phyloP scores from a whole-genome alignment of 2,329 filamentous ascomycete genomes.

The Fonsecaea pedrosoi region DNA sequence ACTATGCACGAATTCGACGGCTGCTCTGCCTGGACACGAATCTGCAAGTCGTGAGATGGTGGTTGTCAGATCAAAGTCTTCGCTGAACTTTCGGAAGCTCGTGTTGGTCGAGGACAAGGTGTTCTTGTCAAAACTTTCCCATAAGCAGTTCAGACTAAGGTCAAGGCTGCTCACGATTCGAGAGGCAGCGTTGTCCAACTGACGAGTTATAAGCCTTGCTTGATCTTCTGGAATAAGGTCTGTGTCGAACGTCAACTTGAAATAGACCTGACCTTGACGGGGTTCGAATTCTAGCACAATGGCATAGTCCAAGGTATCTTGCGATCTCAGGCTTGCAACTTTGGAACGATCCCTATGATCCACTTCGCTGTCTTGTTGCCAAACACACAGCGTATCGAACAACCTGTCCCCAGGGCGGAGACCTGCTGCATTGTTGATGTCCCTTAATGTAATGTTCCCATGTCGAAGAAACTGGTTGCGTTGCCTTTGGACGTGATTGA shows the following conservation, averaged over 20 bases:
- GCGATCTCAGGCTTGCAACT: constrained; percentile 64
- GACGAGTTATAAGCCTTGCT: constrained; percentile 62
- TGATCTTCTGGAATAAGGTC: constrained; percentile 63
- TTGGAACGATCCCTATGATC: constrained; percentile 45
- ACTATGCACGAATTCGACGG: constrained; percentile 68
- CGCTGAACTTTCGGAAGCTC: constrained; percentile 44
- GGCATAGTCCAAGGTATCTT: constrained; percentile 77
- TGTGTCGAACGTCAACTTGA: constrained; percentile 63
- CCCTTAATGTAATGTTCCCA: constrained; percentile 67
- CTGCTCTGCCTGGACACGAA: constrained; percentile 60
- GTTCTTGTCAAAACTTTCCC: constrained; percentile 19
- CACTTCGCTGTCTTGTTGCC: constrained; percentile 73
- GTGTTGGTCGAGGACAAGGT: constrained; percentile 60
- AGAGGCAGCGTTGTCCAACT: constrained; percentile 64
- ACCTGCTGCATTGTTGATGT: constrained; percentile 70
- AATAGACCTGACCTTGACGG: constrained; percentile 50
- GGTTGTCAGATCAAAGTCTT: constrained; percentile 55
- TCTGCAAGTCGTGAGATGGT: constrained; percentile 63
- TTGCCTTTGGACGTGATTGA: constrained; percentile 67
- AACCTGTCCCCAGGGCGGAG: constrained; percentile 63
- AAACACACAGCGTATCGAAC: constrained; percentile 82
- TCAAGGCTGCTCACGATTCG: constrained; percentile 51
- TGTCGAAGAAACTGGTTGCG: constrained; percentile 72
- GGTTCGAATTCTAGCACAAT: constrained; percentile 80
- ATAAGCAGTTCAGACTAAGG: constrained; percentile 38